Evolutionary conservation across 441 rosid species (phyloP), one percentile per base, ranked within the genome.

Genomic region (Lepidium campestre): DNA sequence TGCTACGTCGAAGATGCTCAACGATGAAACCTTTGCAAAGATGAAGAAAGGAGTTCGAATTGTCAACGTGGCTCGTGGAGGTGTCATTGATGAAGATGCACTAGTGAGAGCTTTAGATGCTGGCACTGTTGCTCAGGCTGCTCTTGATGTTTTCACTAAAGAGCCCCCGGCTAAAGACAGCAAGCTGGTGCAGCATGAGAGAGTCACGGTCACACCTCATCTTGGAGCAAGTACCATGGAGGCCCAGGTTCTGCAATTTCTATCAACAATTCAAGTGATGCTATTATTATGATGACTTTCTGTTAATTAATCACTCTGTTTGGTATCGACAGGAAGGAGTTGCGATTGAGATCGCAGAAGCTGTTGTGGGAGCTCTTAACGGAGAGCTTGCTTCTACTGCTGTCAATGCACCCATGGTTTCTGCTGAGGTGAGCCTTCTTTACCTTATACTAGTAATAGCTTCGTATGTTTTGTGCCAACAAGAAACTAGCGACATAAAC

Each of bases 311-410:
- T 34, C 11, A 14, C 0, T 64, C 3, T 22, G 7, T 57, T 29
- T 20, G 36, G 41, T 17, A 7, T 32, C 14, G 66, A 66, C 32
- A 79, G 86, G 93, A 85, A 81, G 86, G 86, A 10, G 85, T 86
- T 34, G 89, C 92, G 14, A 77, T 84, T 40, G 89, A 86, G 67
- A 80, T 86, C 18, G 87, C 86, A 0, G 81, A 86, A 73, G 92
- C 86, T 32, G 86, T 78, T 55, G 74, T 77, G 53, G 81, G 85
- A 65, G 85, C 86, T 52, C 72, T 83, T 65, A 79, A 72, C 15
- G 83, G 86, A 52, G 81, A 78, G 61, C 88, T 80, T 57, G 77
- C 86, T 54, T 78, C 82, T 15, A 83, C 85, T 27, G 83, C 86
- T 15, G 86, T 83, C 4, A 80, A 81, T 77, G 83, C 83, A 49